Evolutionary conservation across 2,329 filamentous ascomycete species (phyloP), one percentile per base, ranked within the genome.

Genomic region (Zymoseptoria passerinii): DNA sequence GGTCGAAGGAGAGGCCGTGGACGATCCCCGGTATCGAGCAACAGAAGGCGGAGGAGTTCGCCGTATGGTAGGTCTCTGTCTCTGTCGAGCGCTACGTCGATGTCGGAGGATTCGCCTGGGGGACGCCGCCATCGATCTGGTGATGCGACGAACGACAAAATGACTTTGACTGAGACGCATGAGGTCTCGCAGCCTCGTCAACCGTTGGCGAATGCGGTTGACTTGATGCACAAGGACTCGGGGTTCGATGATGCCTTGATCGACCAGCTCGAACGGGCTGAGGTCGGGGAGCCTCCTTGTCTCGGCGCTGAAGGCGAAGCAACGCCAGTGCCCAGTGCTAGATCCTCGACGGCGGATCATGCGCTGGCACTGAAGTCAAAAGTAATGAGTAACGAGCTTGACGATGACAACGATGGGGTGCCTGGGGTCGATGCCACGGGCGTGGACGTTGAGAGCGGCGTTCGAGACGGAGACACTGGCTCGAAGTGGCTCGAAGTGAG

Each of bases 231-330:
- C 56, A 69, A 69, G 28, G 72, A 74, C 53, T 74, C 72, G 5
- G 72, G 72, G 9, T 74, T 74, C 54, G 72, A 72, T 52, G 72
- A 74, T 52, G 78, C 85, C 19, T 78, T 76, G 0, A 73, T 86
- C 6, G 78, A 85, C 58, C 58, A 60, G 7, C 44, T 60, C n/a
- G 62, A 62, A 40, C 13, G 35, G 13, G 16, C 35, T 40, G 10
- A 16, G 10, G 16, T 40, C 10, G 35, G 6, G 35, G 35, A 44
- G 35, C 10, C 35, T 44, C n/a, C 35, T 44, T 13, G 13, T n/a
- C 13, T 44, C 10, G 5, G 4, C n/a, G 35, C 35, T 10, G 35
- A 44, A n/a, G 10, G 35, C 16, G 35, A 44, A n/a, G 7, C 13
- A 2, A 44, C 35, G 35, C 35, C 16, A 13, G 10, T 44, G 5